A percentile compares a stretch with the other conserved stretches of the same genome.
Evolutionary conservation across 2,329 filamentous ascomycete genomes (phyloP).

Genomic region (Albifimbria verrucaria): DNA sequence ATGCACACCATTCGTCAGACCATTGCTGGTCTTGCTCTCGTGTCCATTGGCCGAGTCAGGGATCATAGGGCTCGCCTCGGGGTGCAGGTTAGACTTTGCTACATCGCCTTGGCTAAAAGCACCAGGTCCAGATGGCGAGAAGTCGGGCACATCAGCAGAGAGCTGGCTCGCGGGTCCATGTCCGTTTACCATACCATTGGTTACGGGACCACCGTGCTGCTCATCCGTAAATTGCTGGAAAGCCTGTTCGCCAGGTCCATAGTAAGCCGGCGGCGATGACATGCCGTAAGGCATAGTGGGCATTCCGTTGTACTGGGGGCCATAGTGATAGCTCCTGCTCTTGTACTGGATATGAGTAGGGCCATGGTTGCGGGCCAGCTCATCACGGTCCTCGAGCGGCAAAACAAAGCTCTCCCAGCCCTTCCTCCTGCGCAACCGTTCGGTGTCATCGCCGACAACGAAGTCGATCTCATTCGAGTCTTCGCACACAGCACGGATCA

Average conservation of each 20-base stretch:
- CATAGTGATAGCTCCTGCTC: constrained; percentile 26
- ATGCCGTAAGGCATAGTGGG: constrained; percentile 26
- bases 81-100: background rate
- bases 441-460: constrained; percentile 69
- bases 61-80: background rate
- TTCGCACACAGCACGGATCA: constrained; percentile 73
- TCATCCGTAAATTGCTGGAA: constrained; percentile 30
- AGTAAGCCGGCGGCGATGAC: constrained; percentile 24
- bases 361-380: constrained; percentile 71
- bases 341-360: constrained; percentile 39
- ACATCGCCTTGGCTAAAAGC: constrained; percentile 1
- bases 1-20: background rate
- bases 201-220: constrained; percentile 33
- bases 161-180: constrained; percentile 27
- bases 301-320: constrained; percentile 28
- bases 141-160: constrained; percentile 37
- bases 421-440: constrained; percentile 71
- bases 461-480: constrained; percentile 73
- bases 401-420: constrained; percentile 81
- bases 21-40: background rate
- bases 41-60: background rate
- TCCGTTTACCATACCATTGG: constrained; percentile 23
- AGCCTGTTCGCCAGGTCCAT: constrained; percentile 20
- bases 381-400: constrained; percentile 66
- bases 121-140: constrained; percentile 29